Percentiles rank a stretch among this genome's conserved stretches.
Conservation (phyloP, 768 basidiomycete genomes). For the Gymnopilus dilepis region DNA sequence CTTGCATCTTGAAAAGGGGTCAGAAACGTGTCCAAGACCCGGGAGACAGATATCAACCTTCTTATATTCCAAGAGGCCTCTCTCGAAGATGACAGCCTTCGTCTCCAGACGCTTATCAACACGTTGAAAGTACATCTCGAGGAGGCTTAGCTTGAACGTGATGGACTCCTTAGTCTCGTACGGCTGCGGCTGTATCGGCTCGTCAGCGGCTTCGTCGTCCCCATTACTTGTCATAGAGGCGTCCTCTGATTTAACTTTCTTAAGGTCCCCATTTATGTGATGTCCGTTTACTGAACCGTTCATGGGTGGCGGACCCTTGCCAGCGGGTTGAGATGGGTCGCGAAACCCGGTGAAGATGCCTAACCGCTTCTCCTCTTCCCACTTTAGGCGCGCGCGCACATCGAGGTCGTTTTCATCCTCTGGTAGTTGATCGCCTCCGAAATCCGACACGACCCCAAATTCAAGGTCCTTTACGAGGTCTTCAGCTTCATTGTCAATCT, state of each 20-base stretch:
- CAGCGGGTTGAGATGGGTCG: conserved; percentile 36
- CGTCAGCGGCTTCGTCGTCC: conserved; percentile 67
- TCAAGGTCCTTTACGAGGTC: conserved; percentile 95
- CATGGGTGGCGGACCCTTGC: conserved; percentile 42
- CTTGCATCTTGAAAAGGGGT: conserved; percentile 71
- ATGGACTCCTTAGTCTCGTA: conserved; percentile 86
- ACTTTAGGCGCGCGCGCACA: conserved; percentile 60
- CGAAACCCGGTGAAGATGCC: conserved; percentile 33
- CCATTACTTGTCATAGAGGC: conserved; percentile 48
- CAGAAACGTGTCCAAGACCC: conserved; percentile 14
- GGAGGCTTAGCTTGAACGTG: conserved; percentile 83
- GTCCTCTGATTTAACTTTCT: conserved; percentile 53
- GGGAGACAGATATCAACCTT: conserved; percentile 59
- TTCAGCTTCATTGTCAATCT: conserved; percentile 96
- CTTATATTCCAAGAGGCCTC: conserved; percentile 92
- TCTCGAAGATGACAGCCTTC: conserved; percentile 90
- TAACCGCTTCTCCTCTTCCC: conserved; percentile 52
- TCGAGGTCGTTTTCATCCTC: conserved; percentile 83
- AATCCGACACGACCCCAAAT: conserved; percentile 87
- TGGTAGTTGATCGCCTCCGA: conserved; percentile 80
- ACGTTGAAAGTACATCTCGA: conserved; percentile 92
- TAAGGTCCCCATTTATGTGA: conserved; percentile 45
- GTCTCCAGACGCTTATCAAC: conserved; percentile 84
- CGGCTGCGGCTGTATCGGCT: conserved; percentile 73
- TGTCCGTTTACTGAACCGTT: conserved; percentile 54